Base-by-base conservation (phyloP, 1,284 basidiomycete genomes). In the Irpex lacteus region DNA sequence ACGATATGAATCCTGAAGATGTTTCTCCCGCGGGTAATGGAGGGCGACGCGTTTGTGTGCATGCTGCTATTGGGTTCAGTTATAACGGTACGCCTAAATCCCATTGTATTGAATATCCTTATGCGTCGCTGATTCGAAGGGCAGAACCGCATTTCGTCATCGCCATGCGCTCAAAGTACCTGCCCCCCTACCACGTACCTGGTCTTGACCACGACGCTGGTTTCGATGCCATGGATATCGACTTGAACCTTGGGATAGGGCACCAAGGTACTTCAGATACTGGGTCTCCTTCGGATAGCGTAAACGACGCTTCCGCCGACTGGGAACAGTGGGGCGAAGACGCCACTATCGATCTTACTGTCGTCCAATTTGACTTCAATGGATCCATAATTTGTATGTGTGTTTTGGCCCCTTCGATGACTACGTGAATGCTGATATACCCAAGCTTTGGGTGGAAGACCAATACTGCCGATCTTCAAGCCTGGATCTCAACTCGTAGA, bases 281-380 rank as follows among this genome's bases (percentile, higher is more conserved):
- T 68, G n/a, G 59, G 60, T 38, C 70, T 75, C 34, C 60, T 34
- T 34, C 32, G 5, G 32, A 34, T 34, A 34, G 32, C 3, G 68
- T 67, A 73, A 80, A 55, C 71, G 75, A 60, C 65, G 74, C 56
- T 68, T 75, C 77, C 19, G 71, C 78, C 5, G 83, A 86, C 62
- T 90, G 85, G 82, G 87, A 89, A 60, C 75, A 79, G 52, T 86
- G 85, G 78, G 83, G 84, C 1, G 88, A 90, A 70, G 87, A 89
- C 62, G 75, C 78, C 9, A 79, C 74, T 5, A 84, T 92, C 65
- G 84, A 89, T 49, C 65, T 92, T 5, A 86, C 81, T 40, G 44
- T 60, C 5, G 37, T 67, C 18, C 7, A 26, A n/a, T 26, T 62
- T 32, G 47, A 44, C 3, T 57, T 47, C 47, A 60, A 44, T n/a